Evolutionary conservation across 768 basidiomycete genomes (phyloP).

Genomic region (Dictyophora rubrovolvata): DNA sequence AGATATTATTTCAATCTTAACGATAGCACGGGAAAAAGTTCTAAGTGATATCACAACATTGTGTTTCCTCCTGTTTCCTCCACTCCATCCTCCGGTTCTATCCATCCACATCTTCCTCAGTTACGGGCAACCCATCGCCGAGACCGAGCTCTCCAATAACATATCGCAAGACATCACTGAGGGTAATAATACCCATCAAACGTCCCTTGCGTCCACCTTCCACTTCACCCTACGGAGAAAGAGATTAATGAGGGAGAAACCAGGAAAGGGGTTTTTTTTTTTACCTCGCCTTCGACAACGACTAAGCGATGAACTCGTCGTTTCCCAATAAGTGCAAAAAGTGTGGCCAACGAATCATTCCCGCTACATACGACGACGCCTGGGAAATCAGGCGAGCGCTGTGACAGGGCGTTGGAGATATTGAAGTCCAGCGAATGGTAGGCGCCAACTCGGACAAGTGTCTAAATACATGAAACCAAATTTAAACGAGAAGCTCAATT

Average conservation of each 20-base stretch:
- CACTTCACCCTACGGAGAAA: constrained; percentile 64
- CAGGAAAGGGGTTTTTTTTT: constrained; percentile 14
- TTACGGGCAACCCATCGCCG: constrained; percentile 26
- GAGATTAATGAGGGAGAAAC: neutral
- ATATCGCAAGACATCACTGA: constrained; percentile 82
- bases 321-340: constrained; percentile 86
- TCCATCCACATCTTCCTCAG: constrained; percentile 9
- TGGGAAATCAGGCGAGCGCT: constrained; percentile 90
- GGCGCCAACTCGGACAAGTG: constrained; percentile 85
- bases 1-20: constrained; percentile 4
- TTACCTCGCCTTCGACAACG: constrained; percentile 85
- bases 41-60: neutral
- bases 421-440: constrained; percentile 96
- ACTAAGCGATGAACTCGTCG: constrained; percentile 90
- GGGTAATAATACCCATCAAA: constrained; percentile 75
- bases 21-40: neutral
- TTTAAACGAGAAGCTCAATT: constrained; percentile 5
- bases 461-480: constrained; percentile 52
- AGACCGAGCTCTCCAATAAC: constrained; percentile 54
- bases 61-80: neutral
- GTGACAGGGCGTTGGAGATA: constrained; percentile 82
- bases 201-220: constrained; percentile 75
- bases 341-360: constrained; percentile 80
- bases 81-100: neutral
- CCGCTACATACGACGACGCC: constrained; percentile 95